Percentiles rank a stretch among this genome's conserved stretches.
Evolutionary conservation across 192 early-diverging fungal genomes (phyloP).

Genomic region (Glomus cerebriforme): DNA sequence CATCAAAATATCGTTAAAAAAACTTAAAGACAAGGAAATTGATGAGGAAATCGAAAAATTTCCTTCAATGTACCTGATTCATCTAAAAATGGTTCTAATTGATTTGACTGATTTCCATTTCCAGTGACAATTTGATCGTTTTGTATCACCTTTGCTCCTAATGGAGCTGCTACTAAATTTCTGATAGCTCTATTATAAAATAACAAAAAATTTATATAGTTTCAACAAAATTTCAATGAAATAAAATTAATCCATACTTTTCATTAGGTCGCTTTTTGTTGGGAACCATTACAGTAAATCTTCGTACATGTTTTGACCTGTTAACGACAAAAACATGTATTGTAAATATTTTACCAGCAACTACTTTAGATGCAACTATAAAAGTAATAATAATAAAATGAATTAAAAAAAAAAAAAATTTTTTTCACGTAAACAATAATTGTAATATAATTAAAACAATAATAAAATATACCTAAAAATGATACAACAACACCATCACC

Average conservation of each 20-base stretch:
- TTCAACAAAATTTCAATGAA: not conserved
- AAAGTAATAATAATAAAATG: not conserved
- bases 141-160: slow-evolving; percentile 31
- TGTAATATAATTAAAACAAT: not conserved
- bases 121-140: not conserved
- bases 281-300: slow-evolving; percentile 61
- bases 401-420: not conserved
- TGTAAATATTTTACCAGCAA: slow-evolving; percentile 55
- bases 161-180: slow-evolving; percentile 46
- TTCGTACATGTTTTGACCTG: slow-evolving; percentile 53
- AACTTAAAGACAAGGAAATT: too few relatives aligned
- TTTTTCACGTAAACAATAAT: not conserved
- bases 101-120: slow-evolving; percentile 29
- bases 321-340: slow-evolving; percentile 63
- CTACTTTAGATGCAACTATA: slow-evolving; percentile 41
- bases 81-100: slow-evolving; percentile 61
- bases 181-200: slow-evolving; percentile 25
- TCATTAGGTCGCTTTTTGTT: slow-evolving; percentile 55
- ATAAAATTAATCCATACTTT: not conserved
- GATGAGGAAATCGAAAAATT: too few relatives aligned
- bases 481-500: slow-evolving; percentile 60
- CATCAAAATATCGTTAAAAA: not conserved
- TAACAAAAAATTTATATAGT: not conserved
- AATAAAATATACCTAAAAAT: slow-evolving; percentile 47
- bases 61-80: slow-evolving; percentile 44